Percentiles rank a stretch among this genome's conserved stretches.
These are phyloP conservation scores for Glebionis coronaria DNA, from an alignment of 129 eudicot genomes.

Conservation along the genomic window DNA sequence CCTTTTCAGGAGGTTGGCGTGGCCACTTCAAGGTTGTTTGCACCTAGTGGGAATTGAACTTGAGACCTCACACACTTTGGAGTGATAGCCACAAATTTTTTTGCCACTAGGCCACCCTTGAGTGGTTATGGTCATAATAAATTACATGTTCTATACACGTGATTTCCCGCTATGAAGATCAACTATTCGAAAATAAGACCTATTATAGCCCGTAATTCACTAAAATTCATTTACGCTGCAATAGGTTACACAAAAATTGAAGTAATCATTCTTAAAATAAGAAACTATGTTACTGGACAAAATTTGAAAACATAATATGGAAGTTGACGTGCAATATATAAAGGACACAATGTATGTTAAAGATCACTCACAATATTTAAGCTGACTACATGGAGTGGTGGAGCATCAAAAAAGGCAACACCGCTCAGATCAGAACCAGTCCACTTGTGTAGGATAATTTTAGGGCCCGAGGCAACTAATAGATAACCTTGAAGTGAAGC, in stretches of 20 bases:
- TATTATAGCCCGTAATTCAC: slow-evolving; percentile 1
- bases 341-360: neutral
- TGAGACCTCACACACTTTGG: no score
- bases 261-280: slow-evolving; percentile 2
- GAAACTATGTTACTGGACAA: slow-evolving; percentile 11
- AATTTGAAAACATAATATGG: no score
- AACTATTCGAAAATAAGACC: neutral
- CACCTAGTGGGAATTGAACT: no score
- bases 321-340: neutral
- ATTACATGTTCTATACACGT: neutral
- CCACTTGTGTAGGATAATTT: slow-evolving; percentile 89
- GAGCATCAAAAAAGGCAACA: slow-evolving; percentile 90
- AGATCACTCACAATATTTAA: slow-evolving; percentile 71
- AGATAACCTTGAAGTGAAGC: slow-evolving; percentile 94
- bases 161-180: neutral
- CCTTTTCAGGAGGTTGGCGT: no score
- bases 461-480: slow-evolving; percentile 93
- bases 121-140: neutral
- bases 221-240: slow-evolving; percentile 14
- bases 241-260: neutral
- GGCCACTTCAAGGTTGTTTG: no score
- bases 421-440: slow-evolving; percentile 92
- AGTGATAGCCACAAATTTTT: no score
- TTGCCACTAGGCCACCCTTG: no score
- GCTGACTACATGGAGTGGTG: slow-evolving; percentile 99